Conservation (phyloP, 352 stramenopile genomes). For the Phytopythium montanum region DNA sequence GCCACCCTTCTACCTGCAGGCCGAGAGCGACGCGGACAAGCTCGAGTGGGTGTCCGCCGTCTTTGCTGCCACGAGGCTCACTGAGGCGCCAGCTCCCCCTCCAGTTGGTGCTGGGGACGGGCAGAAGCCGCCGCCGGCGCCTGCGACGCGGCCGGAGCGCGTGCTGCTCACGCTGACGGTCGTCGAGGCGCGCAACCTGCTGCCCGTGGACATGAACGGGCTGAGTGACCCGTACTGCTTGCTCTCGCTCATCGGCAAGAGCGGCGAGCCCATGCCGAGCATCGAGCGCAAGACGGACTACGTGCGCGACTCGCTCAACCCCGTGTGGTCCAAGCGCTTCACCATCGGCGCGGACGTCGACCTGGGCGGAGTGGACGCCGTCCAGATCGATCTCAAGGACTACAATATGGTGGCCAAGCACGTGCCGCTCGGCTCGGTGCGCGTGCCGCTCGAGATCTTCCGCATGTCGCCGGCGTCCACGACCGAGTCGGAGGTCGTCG, state of each 20-base stretch:
- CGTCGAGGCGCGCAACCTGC: constrained; percentile 45
- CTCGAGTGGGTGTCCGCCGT: constrained; percentile 55
- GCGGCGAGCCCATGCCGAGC: constrained; percentile 48
- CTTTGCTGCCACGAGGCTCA: constrained; percentile 27
- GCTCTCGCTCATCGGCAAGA: constrained; percentile 57
- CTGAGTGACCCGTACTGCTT: constrained; percentile 75
- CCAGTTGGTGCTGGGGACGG: background rate
- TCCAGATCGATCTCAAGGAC: constrained; percentile 62
- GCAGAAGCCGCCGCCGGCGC: constrained; percentile 3
- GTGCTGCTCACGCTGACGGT: constrained; percentile 54
- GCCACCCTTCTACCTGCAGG: constrained; percentile 54
- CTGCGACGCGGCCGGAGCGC: constrained; percentile 15
- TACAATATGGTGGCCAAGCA: constrained; percentile 50
- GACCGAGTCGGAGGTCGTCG: constrained; percentile 50
- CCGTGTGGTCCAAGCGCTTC: constrained; percentile 53
- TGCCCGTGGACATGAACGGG: constrained; percentile 49
- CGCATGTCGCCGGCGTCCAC: constrained; percentile 60
- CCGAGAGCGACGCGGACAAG: constrained; percentile 63
- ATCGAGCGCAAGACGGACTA: constrained; percentile 56
- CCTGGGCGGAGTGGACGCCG: constrained; percentile 42
- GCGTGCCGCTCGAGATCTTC: constrained; percentile 55
- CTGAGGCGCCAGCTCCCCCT: constrained; percentile 5
- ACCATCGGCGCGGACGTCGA: constrained; percentile 47
- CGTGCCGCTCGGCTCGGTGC: constrained; percentile 53
- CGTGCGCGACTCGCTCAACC: constrained; percentile 40